A percentile compares a stretch with the other conserved stretches of the same genome.
Evolutionary conservation across 192 early-diverging fungal species (phyloP).

Genomic region (Chytriomyces hyalinus): DNA sequence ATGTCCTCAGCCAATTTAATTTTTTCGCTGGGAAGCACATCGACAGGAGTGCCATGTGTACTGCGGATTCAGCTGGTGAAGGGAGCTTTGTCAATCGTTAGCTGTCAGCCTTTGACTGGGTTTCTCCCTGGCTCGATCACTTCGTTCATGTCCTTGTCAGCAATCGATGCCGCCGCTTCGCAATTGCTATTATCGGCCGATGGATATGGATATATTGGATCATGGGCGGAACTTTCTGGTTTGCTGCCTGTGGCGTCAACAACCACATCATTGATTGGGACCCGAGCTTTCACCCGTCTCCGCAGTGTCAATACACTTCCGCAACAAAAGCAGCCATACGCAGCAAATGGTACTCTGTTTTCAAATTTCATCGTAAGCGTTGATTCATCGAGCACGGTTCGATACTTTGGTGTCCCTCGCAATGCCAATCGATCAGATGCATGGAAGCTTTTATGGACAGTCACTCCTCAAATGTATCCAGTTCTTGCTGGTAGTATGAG

Average conservation of each 20-base stretch:
- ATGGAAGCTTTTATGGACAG: constrained; percentile 2
- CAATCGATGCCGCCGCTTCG: neutral
- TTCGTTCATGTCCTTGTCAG: neutral
- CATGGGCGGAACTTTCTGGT: neutral
- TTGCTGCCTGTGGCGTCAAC: neutral
- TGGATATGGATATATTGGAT: constrained; percentile 18
- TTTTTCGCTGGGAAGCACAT: constrained; percentile 11
- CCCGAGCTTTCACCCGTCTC: neutral
- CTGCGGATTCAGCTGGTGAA: neutral
- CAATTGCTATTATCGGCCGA: constrained; percentile 1
- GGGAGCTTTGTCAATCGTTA: neutral
- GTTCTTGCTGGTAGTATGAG: neutral
- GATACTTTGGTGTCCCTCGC: constrained; percentile 11
- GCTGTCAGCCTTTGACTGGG: constrained; percentile 12
- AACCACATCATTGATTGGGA: neutral
- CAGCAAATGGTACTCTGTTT: neutral
- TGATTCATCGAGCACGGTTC: neutral
- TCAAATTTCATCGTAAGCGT: neutral
- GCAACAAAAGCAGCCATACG: neutral
- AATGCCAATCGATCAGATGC: too few species aligned
- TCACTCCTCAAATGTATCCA: neutral
- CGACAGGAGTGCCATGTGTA: constrained; percentile 10
- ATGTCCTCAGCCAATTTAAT: neutral
- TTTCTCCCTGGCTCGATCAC: neutral
- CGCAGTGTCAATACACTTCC: neutral